Base-by-base conservation (phyloP, 495 filamentous ascomycete species). In the Pyrenopolyporus hunteri region DNA sequence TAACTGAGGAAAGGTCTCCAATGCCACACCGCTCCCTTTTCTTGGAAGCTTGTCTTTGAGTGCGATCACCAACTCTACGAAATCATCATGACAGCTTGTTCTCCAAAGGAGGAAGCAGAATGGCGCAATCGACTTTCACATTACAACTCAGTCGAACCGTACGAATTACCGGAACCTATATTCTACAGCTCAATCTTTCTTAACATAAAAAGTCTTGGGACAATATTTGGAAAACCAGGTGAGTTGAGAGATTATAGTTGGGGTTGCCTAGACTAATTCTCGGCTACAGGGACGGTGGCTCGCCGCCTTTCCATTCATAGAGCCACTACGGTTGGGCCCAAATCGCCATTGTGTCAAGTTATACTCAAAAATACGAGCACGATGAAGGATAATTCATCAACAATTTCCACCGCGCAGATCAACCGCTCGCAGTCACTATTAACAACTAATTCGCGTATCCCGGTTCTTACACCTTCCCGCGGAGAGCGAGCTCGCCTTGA, bases 11-110 rank as follows among this genome's bases (percentile, higher is more conserved):
- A 59, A 96, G 93, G 93, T 1, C 73, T 97, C 5, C 89, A 89
- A 75, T 97, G 92, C 68, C 85, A 93, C 67, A 90, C 87, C 14
- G 91, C 89, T 16, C 85, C 87, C 9, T 90, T 90, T 70, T 92
- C 92, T 1, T 98, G 93, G 93, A 98, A 97, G 71, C 69, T 97
- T n/a, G 78, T 89, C 11, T 97, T 98, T 63, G 88, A 93, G 64
- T 81, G 84, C 35, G 80, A 88, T 37, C 82, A 90, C 57, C 85
- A 87, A 33, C 81, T 90, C 14, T 94, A 88, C 70, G 94, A 98
- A 74, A 68, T 97, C 25, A 86, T 97, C 16, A 78, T 97, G 67
- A 96, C 90, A 66, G 93, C 92, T 32, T 97, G 92, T 60, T 93
- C 91, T 0, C 81, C 85, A 3, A 83, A 79, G 45, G 94, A 98